Percentiles rank a stretch among this genome's conserved stretches.
phyloP scores from a whole-genome alignment of 805 yeast species.

The Teunomyces kruisii region DNA sequence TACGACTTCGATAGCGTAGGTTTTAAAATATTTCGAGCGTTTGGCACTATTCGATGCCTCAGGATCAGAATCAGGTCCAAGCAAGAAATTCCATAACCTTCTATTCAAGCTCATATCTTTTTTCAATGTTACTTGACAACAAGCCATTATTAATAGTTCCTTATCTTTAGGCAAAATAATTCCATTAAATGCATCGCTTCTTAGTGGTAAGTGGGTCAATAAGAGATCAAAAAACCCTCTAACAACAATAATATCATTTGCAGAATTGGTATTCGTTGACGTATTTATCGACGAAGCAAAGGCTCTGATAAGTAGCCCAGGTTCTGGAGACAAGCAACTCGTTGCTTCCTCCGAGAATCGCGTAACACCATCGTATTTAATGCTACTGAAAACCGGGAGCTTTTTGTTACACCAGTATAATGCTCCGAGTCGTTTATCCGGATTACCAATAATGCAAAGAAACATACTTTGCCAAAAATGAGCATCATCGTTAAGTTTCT shows the following conservation, averaged over 20 bases:
- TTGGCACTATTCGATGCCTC: constrained; percentile 14
- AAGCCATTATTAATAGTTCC: constrained; percentile 56
- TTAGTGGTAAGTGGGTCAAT: constrained; percentile 63
- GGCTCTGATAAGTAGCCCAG: constrained; percentile 76
- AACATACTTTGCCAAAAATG: constrained; percentile 88
- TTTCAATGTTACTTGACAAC: constrained; percentile 67
- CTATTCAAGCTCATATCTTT: constrained; percentile 94
- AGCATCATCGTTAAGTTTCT: constrained; percentile 58
- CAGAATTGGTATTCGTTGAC: constrained; percentile 26
- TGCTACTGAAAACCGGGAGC: constrained; percentile 59
- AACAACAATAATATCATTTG: constrained; percentile 64
- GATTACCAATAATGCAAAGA: constrained; percentile 69
- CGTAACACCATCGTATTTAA: constrained; percentile 16
- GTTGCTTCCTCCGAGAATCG: constrained; percentile 50
- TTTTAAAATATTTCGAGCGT: constrained; percentile 58
- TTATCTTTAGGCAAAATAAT: constrained; percentile 54
- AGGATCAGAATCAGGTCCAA: constrained; percentile 64
- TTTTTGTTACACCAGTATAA: constrained; percentile 68
- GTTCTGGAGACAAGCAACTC: constrained; percentile 68
- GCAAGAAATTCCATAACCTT: constrained; percentile 88
- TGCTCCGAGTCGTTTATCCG: constrained; percentile 82
- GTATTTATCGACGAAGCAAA: constrained; percentile 64
- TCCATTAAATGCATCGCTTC: constrained; percentile 53
- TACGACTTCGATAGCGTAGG: constrained; percentile 53
- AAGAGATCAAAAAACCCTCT: constrained; percentile 87